Percentiles rank a stretch among this genome's conserved stretches.
These are phyloP conservation scores for Fusarium agapanthi DNA, from an alignment of 2,329 filamentous ascomycete genomes.

Conservation along the genomic window DNA sequence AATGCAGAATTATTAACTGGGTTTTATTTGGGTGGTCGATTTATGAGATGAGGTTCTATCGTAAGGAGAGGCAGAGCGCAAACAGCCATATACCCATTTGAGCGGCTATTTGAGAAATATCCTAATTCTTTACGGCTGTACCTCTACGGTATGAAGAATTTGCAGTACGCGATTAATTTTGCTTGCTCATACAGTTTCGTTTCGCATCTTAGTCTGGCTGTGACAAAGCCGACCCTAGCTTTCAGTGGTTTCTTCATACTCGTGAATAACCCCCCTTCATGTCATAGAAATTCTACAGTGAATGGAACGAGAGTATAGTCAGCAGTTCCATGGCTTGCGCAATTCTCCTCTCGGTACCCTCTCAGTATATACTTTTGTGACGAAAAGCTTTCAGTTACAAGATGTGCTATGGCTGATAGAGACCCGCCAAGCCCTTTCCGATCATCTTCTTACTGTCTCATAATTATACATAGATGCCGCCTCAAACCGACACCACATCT, in stretches of 20 bases:
- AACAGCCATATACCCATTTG: slow-evolving; percentile 34
- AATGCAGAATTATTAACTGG: slow-evolving; percentile 31
- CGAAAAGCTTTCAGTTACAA: not conserved
- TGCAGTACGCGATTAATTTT: not conserved
- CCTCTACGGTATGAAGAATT: not conserved
- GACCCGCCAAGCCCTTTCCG: not conserved
- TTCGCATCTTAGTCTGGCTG: not conserved
- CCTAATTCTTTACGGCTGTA: not conserved
- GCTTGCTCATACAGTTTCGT: not conserved
- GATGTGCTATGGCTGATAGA: not conserved
- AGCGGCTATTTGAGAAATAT: not conserved
- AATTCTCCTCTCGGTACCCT: not conserved
- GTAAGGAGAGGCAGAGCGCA: slow-evolving; percentile 6
- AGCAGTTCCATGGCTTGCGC: not conserved
- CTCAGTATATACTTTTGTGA: not conserved
- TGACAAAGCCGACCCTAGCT: not conserved
- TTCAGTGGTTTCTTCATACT: not conserved
- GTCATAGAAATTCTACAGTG: not conserved
- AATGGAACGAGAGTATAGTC: not conserved
- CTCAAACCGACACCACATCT: not conserved
- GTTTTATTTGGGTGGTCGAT: slow-evolving; percentile 29
- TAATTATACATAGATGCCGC: slow-evolving; percentile 12
- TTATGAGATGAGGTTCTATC: slow-evolving; percentile 20
- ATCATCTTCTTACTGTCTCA: not conserved
- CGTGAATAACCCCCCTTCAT: not conserved